These are phyloP conservation scores for Metschnikowia amazonensis DNA, from an alignment of 805 yeast genomes.

Conservation along the genomic window DNA sequence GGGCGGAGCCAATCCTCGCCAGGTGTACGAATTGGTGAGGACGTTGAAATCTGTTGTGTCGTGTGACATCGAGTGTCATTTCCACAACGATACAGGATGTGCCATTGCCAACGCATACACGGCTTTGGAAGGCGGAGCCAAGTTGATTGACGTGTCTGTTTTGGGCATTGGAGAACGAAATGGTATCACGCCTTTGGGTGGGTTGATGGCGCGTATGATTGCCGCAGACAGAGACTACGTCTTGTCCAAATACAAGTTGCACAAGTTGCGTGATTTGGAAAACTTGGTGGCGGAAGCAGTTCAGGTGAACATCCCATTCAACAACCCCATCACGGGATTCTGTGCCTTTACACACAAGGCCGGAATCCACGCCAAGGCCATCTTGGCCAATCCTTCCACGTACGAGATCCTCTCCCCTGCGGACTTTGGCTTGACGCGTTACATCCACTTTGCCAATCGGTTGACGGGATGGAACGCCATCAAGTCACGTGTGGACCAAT, in stretches of 20 bases:
- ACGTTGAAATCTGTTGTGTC: conserved; percentile 90
- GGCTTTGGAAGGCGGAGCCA: conserved; percentile 97
- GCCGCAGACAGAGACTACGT: conserved; percentile 98
- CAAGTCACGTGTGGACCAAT: conserved; percentile 95
- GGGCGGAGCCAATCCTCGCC: conserved; percentile 98
- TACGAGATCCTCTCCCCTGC: conserved; percentile 93
- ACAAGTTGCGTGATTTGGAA: conserved; percentile 93
- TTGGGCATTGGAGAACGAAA: conserved; percentile 98
- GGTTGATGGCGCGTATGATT: conserved; percentile 98
- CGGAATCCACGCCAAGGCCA: conserved; percentile 98
- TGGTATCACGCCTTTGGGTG: conserved; percentile 97
- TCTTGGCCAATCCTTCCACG: conserved; percentile 97
- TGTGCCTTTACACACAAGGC: conserved; percentile 99
- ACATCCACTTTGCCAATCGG: conserved; percentile 96
- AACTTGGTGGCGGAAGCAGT: conserved; percentile 96
- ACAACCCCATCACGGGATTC: conserved; percentile 98
- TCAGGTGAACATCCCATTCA: conserved; percentile 94
- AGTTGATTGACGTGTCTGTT: conserved; percentile 89
- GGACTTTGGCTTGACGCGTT: conserved; percentile 93
- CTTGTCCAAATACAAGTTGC: conserved; percentile 87
- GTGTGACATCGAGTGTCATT: conserved; percentile 97
- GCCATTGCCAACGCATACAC: conserved; percentile 98
- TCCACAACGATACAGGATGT: conserved; percentile 99
- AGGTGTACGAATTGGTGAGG: conserved; percentile 93
- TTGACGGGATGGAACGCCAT: conserved; percentile 99